A percentile compares a stretch with the other conserved stretches of the same genome.
phyloP scores from a whole-genome alignment of 495 filamentous ascomycete genomes.

The Neurospora sp. region DNA sequence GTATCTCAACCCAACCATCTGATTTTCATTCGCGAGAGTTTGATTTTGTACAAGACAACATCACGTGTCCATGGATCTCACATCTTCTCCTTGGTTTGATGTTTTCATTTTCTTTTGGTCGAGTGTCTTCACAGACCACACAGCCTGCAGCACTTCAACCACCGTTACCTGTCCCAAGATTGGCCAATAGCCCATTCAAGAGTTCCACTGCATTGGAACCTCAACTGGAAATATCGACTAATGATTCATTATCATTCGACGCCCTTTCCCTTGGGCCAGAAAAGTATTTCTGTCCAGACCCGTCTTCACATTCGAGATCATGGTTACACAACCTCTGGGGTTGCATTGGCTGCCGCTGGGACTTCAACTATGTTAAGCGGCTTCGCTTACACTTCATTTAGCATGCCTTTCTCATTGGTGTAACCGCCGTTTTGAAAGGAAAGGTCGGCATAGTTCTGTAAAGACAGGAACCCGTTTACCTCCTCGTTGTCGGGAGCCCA shows the following conservation, averaged over 20 bases:
- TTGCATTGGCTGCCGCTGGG: neutral
- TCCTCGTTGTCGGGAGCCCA: neutral
- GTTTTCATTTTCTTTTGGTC: neutral
- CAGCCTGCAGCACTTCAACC: neutral
- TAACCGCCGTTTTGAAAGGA: neutral
- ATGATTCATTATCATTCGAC: neutral
- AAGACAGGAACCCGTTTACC: neutral
- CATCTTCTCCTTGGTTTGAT: neutral
- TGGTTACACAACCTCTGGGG: neutral
- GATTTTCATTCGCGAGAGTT: neutral
- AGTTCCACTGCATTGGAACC: neutral
- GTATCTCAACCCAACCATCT: neutral
- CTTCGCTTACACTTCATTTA: neutral
- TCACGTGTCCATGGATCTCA: neutral
- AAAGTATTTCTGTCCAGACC: neutral
- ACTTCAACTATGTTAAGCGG: neutral
- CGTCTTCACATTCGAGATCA: neutral
- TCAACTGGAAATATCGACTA: neutral
- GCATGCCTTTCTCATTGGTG: neutral
- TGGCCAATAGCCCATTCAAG: neutral
- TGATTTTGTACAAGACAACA: neutral
- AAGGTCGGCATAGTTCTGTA: neutral
- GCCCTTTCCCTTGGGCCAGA: neutral
- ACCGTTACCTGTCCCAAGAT: neutral
- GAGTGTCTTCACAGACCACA: neutral